Evolutionary conservation across 1,139 yeast genomes (phyloP).

Genomic region (Hansenula lynferdii): DNA sequence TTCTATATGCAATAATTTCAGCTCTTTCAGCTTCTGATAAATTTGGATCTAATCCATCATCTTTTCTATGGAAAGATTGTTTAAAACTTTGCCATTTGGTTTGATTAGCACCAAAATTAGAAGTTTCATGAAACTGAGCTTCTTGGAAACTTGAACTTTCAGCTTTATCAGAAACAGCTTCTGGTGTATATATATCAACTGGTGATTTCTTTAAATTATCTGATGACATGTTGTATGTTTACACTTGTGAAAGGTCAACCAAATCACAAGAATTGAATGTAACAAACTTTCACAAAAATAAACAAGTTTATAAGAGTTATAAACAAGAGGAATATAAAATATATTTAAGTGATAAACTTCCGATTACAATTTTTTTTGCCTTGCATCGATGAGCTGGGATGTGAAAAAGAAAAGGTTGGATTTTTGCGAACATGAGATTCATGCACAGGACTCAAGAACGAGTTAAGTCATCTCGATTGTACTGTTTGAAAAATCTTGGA

Average conservation of each 20-base stretch:
- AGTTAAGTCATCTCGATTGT: too few relatives aligned
- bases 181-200: conserved; percentile 4
- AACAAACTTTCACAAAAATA: too few relatives aligned
- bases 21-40: conserved; percentile 57
- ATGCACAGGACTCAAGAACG: too few relatives aligned
- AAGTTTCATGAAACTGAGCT: conserved; percentile 12
- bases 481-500: too few relatives aligned
- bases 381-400: too few relatives aligned
- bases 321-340: background rate
- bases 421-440: too few relatives aligned
- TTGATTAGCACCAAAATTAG: conserved; percentile 3
- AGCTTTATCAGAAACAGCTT: conserved; percentile 8
- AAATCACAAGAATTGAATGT: background rate
- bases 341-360: too few relatives aligned
- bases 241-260: background rate
- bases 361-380: too few relatives aligned
- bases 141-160: conserved; percentile 18
- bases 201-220: conserved; percentile 10
- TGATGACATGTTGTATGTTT: background rate
- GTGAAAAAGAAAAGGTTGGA: too few relatives aligned
- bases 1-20: conserved; percentile 15
- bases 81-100: conserved; percentile 35
- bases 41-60: conserved; percentile 61
- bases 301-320: too few relatives aligned
- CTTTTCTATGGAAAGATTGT: conserved; percentile 56